Base-by-base conservation (phyloP, 371 early-diverging fungal species). In the Mortierella sp. region DNA sequence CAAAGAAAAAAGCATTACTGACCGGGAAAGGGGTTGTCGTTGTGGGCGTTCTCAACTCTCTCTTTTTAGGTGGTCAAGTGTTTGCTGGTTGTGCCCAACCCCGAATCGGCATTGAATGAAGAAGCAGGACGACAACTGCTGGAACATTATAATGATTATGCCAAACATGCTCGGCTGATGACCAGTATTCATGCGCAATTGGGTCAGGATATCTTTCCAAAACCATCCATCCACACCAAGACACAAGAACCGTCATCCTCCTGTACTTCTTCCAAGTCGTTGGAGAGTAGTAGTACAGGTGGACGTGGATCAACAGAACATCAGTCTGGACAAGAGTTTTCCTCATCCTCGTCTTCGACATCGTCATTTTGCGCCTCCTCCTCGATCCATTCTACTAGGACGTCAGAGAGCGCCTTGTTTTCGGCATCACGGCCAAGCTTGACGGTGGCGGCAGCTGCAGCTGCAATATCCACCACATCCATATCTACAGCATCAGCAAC, bases 81-180 rank as follows among this genome's bases (percentile, higher is more conserved):
- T 79, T 76, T 97, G 47, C 80, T 97, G 61, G 95, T 96, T 57
- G 91, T 86, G n/a, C 97, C 97, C 12, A 97, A 96, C 68, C 90
- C 96, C 27, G 96, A 97, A 69, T 94, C 94, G 0, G 96, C 96
- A 18, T 81, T 97, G 57, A 97, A 97, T 62, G 95, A 95, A 69
- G 96, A 96, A 65, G 96, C 96, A 0, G 97, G 95, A 5, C 84
- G 85, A 38, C 82, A 94, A 38, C 83, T 96, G n/a, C 74, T 96
- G 42, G 97, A 95, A 55, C 87, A 88, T 21, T 95, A 95, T 64
- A 91, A 89, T 2, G 90, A 88, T 49, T 97, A 93, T 72, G 90
- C 91, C 5, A 85, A 85, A 43, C 89, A 88, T 53, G 96, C 96
- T 1, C 55, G 82, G 23, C 50, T 96, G 28, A 87, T 92, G 78